A percentile compares a stretch with the other conserved stretches of the same genome.
phyloP scores from a whole-genome alignment of 228 moss, liverwort and hornwort genomes.

The Sphagnum fallax region DNA sequence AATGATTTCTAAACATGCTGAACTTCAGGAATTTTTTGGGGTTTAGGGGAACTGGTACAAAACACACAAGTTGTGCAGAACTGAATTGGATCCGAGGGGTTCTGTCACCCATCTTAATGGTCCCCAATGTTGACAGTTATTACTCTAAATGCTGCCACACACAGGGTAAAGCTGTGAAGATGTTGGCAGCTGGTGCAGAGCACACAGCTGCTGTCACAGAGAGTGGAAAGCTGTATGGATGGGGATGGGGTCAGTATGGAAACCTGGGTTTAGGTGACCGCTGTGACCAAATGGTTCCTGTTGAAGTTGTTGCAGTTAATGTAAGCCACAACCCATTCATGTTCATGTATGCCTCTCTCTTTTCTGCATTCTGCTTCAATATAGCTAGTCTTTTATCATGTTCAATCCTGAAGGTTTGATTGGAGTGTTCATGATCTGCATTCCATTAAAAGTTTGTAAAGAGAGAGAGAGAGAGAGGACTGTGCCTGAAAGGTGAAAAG shows the following conservation, averaged over 20 bases:
- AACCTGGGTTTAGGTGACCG: conserved; percentile 95
- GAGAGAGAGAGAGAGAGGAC: too few relatives aligned
- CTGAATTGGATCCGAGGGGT: background rate
- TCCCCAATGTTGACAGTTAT: background rate
- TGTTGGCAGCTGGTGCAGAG: conserved; percentile 96
- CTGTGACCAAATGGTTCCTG: conserved; percentile 75
- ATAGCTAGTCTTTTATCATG: too few relatives aligned
- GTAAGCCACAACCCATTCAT: conserved; percentile 24
- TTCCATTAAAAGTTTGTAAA: too few relatives aligned
- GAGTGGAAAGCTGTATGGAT: conserved; percentile 88
- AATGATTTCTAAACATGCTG: background rate
- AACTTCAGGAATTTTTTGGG: too few relatives aligned
- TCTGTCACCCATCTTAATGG: background rate
- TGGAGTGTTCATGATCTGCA: too few relatives aligned
- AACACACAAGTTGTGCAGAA: too few relatives aligned
- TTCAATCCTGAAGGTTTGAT: too few relatives aligned
- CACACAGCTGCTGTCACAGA: conserved; percentile 96
- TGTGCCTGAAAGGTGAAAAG: too few relatives aligned
- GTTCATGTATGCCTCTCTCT: too few relatives aligned
- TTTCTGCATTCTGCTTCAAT: too few relatives aligned
- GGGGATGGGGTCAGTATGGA: conserved; percentile 99
- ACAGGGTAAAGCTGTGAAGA: conserved; percentile 86
- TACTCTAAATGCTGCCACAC: background rate
- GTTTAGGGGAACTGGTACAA: too few relatives aligned
- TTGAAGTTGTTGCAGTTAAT: conserved; percentile 62